Percentiles rank a stretch among this genome's conserved stretches.
These are phyloP conservation scores for Volvariella volvacea DNA, from an alignment of 1,284 basidiomycete species.

Conservation along the genomic window DNA sequence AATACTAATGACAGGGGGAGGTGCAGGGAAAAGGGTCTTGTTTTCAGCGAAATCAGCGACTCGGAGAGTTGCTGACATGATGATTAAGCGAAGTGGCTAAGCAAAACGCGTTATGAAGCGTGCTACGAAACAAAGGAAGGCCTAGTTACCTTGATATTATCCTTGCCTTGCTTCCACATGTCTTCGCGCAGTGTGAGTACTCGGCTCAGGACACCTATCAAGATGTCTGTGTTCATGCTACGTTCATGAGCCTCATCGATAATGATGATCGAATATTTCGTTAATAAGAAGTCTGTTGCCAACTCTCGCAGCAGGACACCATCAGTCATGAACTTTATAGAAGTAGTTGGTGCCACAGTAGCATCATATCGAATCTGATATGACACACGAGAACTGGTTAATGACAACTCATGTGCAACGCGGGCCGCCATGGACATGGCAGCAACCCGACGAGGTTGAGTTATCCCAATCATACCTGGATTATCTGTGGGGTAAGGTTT, in stretches of 20 bases:
- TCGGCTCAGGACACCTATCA: constrained; percentile 93
- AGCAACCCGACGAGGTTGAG: constrained; percentile 95
- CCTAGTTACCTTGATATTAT: constrained; percentile 56
- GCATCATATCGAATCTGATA: constrained; percentile 98
- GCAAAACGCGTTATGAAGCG: constrained; percentile 9
- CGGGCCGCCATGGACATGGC: constrained; percentile 94
- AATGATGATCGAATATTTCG: constrained; percentile 90
- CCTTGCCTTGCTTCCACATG: constrained; percentile 75
- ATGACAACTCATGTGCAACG: constrained; percentile 82
- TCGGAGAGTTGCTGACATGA: constrained; percentile 98
- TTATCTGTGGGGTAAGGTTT: constrained; percentile 60
- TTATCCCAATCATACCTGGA: constrained; percentile 97
- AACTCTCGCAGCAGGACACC: constrained; percentile 94
- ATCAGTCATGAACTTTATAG: constrained; percentile 99
- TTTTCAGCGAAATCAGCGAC: constrained; percentile 93
- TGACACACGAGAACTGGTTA: constrained; percentile 78
- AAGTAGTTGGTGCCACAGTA: constrained; percentile 82
- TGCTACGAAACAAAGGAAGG: constrained; percentile 5
- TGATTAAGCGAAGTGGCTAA: constrained; percentile 86
- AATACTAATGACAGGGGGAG: constrained; percentile 90
- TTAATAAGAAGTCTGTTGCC: constrained; percentile 84
- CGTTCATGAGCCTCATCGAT: constrained; percentile 98
- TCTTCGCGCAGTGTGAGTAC: constrained; percentile 86
- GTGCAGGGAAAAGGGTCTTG: constrained; percentile 69
- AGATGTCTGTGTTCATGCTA: constrained; percentile 96